Evolutionary conservation across 2,329 filamentous ascomycete genomes (phyloP).

Genomic region (Cercospora sp.): DNA sequence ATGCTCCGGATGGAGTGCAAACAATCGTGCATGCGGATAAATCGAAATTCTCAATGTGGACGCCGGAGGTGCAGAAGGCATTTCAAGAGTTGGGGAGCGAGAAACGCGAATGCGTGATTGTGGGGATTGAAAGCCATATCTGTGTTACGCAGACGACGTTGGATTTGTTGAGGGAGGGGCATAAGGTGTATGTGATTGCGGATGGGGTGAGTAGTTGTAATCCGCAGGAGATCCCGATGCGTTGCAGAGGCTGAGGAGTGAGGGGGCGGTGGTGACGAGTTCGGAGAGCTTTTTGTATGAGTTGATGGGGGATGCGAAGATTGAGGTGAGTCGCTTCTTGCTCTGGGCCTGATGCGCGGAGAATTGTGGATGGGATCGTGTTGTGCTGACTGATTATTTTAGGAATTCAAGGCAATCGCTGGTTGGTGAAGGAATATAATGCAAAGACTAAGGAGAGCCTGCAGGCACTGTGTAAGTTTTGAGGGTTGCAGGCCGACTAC

Average conservation of each 20-base stretch:
- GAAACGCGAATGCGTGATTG: conserved; percentile 67
- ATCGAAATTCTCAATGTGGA: conserved; percentile 85
- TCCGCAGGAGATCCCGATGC: conserved; percentile 77
- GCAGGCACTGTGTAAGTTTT: conserved; percentile 64
- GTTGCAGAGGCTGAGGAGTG: conserved; percentile 70
- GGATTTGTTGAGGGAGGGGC: conserved; percentile 72
- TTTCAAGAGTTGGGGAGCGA: conserved; percentile 45
- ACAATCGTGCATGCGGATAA: conserved; percentile 72
- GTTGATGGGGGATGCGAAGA: conserved; percentile 76
- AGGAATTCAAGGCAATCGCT: conserved; percentile 72
- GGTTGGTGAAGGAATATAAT: conserved; percentile 75
- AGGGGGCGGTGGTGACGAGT: conserved; percentile 77
- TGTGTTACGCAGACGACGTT: conserved; percentile 91
- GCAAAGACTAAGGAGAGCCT: conserved; percentile 69
- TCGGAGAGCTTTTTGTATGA: conserved; percentile 92
- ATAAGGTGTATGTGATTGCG: conserved; percentile 81
- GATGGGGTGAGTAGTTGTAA: conserved; percentile 91
- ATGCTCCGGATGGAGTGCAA: conserved; percentile 52
- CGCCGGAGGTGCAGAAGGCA: conserved; percentile 62
- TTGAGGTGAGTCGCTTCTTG: conserved; percentile 41
- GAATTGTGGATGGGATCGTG: conserved; percentile 40
- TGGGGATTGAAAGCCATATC: conserved; percentile 92
- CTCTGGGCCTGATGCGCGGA: not conserved
- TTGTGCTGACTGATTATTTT: conserved; percentile 44
- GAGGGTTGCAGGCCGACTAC: not conserved